Percentiles rank a stretch among this genome's conserved stretches.
phyloP scores from a whole-genome alignment of 352 stramenopile species.

The Plasmopara halstedii region DNA sequence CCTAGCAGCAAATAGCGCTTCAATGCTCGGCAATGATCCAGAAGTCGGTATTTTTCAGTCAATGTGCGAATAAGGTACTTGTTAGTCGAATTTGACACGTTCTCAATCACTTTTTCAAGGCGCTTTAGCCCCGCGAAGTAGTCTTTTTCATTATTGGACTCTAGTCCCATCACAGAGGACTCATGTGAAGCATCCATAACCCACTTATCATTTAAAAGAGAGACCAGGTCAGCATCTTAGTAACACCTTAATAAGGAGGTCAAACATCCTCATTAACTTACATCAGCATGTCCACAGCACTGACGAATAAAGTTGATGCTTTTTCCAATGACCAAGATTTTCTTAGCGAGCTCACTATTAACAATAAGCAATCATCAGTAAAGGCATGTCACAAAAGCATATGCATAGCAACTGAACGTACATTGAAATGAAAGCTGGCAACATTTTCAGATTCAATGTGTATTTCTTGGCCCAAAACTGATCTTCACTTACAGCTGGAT shows the following conservation, averaged over 20 bases:
- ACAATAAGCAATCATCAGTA: slow-evolving; percentile 3
- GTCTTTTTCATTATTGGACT: slow-evolving; percentile 46
- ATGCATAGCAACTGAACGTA: slow-evolving; percentile 18
- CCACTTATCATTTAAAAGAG: slow-evolving; percentile 32
- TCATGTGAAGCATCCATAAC: slow-evolving; percentile 58
- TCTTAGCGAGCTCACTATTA: slow-evolving; percentile 84
- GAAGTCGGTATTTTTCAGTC: slow-evolving; percentile 89
- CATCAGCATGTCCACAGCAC: slow-evolving; percentile 90
- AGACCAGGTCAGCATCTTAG: neutral
- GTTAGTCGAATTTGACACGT: slow-evolving; percentile 78
- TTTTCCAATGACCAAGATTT: slow-evolving; percentile 95
- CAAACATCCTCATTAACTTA: slow-evolving; percentile 13
- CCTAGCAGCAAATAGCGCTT: slow-evolving; percentile 97
- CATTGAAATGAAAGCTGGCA: slow-evolving; percentile 83
- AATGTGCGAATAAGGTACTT: slow-evolving; percentile 88
- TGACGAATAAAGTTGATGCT: slow-evolving; percentile 98
- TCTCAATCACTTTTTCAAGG: slow-evolving; percentile 71
- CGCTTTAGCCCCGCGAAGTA: slow-evolving; percentile 66
- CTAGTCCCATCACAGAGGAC: slow-evolving; percentile 31
- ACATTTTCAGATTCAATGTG: slow-evolving; percentile 73
- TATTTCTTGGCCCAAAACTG: slow-evolving; percentile 86
- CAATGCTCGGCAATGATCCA: slow-evolving; percentile 93
- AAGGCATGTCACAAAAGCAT: neutral
- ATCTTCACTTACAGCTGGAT: slow-evolving; percentile 66
- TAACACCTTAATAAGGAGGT: neutral